Evolutionary conservation across 257 asterid species (phyloP).

Genomic region (Solanum paucissectum): DNA sequence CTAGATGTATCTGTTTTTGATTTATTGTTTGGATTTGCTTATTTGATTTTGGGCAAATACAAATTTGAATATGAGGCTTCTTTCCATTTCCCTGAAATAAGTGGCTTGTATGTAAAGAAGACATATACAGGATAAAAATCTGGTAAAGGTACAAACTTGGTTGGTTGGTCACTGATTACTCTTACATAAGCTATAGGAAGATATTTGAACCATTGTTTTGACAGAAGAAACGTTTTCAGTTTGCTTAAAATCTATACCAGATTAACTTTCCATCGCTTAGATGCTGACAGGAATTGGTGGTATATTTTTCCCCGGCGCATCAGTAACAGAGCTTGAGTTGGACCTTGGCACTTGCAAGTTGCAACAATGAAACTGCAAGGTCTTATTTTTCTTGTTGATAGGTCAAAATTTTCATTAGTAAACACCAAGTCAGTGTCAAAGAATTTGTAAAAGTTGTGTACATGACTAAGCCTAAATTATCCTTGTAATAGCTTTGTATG

Average conservation of each 20-base stretch:
- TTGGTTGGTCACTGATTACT: not conserved
- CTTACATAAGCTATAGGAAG: not conserved
- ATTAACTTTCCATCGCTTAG: not conserved
- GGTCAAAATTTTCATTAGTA: not conserved
- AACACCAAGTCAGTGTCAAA: not conserved
- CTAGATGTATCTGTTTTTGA: not conserved
- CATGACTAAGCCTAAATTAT: not conserved
- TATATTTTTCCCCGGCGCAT: not conserved
- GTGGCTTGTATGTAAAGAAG: not conserved
- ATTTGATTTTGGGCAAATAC: not conserved
- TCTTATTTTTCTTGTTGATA: not conserved
- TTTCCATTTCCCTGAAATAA: not conserved
- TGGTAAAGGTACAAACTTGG: not conserved
- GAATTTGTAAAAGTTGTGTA: not conserved
- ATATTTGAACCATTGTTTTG: not conserved
- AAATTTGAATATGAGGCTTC: not conserved
- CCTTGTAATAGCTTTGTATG: not conserved
- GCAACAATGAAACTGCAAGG: not conserved
- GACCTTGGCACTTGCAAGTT: not conserved
- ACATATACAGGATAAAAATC: not conserved
- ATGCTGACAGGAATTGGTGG: not conserved
- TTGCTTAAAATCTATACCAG: not conserved
- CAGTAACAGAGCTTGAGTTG: not conserved
- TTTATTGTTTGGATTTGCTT: constrained; percentile 1
- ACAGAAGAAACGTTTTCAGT: not conserved